Conservation (phyloP, 176 grass and related monocot genomes). For the Oryza glumipatula region DNA sequence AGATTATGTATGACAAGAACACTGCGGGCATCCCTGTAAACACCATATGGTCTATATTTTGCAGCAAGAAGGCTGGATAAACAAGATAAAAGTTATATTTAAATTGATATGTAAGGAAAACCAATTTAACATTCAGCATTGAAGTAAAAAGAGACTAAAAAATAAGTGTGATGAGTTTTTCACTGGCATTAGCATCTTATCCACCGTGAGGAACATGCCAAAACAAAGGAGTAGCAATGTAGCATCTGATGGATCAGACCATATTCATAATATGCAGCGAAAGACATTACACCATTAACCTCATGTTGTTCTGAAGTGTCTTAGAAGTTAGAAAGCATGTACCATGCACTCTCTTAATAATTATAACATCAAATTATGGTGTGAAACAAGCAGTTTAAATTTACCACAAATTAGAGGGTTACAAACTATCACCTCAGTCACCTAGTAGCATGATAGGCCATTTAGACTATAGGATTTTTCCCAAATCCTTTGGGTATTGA, state of each 20-base stretch:
- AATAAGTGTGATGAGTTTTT: not conserved
- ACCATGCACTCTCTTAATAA: not conserved
- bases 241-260: not conserved
- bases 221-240: constrained; percentile 13
- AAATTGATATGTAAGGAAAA: constrained; percentile 20
- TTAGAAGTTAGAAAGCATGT: not conserved
- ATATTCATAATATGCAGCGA: not conserved
- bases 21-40: constrained; percentile 87
- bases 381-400: constrained; percentile 13
- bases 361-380: constrained; percentile 18
- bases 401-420: not conserved
- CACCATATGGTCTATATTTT: constrained; percentile 94
- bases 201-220: not conserved
- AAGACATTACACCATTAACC: constrained; percentile 16
- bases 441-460: not conserved
- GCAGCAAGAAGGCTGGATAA: constrained; percentile 74
- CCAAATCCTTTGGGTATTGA: not conserved
- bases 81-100: constrained; percentile 31
- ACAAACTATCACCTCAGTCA: not conserved
- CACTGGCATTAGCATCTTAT: constrained; percentile 17
- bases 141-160: not conserved
- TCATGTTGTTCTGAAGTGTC: constrained; percentile 15
- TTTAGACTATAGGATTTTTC: not conserved
- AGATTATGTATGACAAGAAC: constrained; percentile 97
- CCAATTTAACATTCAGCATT: constrained; percentile 15